Evolutionary conservation across 2,329 filamentous ascomycete species (phyloP).

Genomic region (Beauveria brongniartii): DNA sequence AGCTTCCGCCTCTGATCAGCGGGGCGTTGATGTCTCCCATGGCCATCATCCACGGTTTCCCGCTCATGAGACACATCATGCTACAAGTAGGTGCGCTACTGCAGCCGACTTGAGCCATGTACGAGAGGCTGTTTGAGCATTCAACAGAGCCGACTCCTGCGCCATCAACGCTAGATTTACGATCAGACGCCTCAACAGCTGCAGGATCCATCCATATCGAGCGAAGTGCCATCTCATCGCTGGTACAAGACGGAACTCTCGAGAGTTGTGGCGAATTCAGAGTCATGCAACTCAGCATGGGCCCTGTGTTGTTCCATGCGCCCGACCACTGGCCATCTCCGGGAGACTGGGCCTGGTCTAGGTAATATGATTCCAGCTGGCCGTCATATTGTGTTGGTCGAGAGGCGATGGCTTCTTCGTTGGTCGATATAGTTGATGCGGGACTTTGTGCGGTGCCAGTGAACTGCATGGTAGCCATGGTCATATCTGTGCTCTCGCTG

Average conservation of each 20-base stretch:
- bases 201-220: constrained; percentile 1
- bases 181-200: constrained; percentile 4
- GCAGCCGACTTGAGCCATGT: constrained; percentile 3
- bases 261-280: constrained; percentile 3
- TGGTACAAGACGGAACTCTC: neutral
- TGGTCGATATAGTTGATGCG: neutral
- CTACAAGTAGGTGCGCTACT: constrained; percentile 2
- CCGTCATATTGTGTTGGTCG: neutral
- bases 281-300: neutral
- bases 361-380: neutral
- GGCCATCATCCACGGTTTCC: neutral
- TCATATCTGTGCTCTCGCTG: neutral
- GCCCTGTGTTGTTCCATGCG: neutral
- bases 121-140: neutral
- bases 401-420: neutral
- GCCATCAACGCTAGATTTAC: constrained; percentile 3
- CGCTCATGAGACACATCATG: neutral
- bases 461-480: neutral
- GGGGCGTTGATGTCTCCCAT: neutral
- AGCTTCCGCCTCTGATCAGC: neutral
- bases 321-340: neutral
- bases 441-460: neutral
- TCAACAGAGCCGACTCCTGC: neutral
- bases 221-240: constrained; percentile 5
- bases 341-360: neutral